Percentiles rank a stretch among this genome's conserved stretches.
Conservation (phyloP, 352 stramenopile genomes). For the Globisporangium acanthophoron region DNA sequence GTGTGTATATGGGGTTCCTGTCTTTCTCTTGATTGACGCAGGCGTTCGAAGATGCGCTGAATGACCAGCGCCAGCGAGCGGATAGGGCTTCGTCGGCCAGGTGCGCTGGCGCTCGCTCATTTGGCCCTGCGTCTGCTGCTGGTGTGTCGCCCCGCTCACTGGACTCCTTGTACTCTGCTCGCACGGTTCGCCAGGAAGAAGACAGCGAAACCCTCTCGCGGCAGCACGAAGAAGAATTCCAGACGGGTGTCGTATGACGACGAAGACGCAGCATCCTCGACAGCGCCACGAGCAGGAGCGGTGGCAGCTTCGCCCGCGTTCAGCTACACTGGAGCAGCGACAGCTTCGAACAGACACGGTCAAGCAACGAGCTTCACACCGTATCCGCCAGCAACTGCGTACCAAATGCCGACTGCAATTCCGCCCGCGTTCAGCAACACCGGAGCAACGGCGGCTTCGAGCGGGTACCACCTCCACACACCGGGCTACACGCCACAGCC, state of each 20-base stretch:
- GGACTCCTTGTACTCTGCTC: background rate
- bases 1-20: background rate
- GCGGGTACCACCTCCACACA: background rate
- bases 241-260: conserved; percentile 20
- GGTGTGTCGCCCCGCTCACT: background rate
- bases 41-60: conserved; percentile 70
- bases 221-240: conserved; percentile 15
- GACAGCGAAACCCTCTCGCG: conserved; percentile 10
- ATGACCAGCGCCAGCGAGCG: conserved; percentile 26
- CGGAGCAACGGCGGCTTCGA: background rate
- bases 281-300: background rate
- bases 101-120: background rate
- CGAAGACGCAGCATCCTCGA: conserved; percentile 13
- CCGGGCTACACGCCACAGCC: background rate
- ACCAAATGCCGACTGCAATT: background rate
- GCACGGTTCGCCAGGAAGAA: conserved; percentile 16
- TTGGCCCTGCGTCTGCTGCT: background rate
- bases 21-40: conserved; percentile 9
- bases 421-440: background rate
- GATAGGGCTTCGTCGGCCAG: background rate
- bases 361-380: background rate
- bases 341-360: background rate
- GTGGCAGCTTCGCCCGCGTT: background rate
- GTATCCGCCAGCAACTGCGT: background rate
- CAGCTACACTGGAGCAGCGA: background rate